Percentiles rank a stretch among this genome's conserved stretches.
phyloP scores from a whole-genome alignment of 2,329 filamentous ascomycete genomes.

The Botrytis pseudocinerea region DNA sequence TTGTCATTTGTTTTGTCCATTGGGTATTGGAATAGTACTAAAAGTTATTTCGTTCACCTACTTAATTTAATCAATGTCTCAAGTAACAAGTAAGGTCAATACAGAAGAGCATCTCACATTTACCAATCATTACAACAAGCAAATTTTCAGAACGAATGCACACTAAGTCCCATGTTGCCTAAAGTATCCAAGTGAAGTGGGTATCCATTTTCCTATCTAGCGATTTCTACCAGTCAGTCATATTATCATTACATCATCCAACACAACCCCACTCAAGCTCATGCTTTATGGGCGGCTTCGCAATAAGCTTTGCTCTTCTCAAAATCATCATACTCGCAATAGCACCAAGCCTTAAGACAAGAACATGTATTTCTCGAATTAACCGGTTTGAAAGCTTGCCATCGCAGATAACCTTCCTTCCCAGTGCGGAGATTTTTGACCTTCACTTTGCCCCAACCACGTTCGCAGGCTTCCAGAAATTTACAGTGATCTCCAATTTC shows the following conservation, averaged over 20 bases:
- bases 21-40: too few species aligned
- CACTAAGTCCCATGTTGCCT: background rate
- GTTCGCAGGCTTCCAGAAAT: background rate
- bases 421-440: constrained; percentile 17
- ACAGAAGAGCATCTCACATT: background rate
- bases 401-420: constrained; percentile 11
- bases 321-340: constrained; percentile 18
- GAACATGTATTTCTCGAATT: background rate
- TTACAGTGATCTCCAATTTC: constrained; percentile 4
- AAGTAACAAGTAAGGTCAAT: background rate
- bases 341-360: background rate
- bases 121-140: too few species aligned
- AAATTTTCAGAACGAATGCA: background rate
- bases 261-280: too few species aligned
- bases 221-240: background rate
- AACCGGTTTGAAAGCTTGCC: constrained; percentile 10
- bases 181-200: background rate
- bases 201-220: background rate
- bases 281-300: background rate
- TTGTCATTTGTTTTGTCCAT: background rate
- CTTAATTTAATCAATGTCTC: background rate
- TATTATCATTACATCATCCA: background rate
- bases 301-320: constrained; percentile 4
- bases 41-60: too few species aligned
- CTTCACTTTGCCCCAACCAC: constrained; percentile 6